Conservation (phyloP, 202 grass and related monocot species). For the Panicum hallii region DNA sequence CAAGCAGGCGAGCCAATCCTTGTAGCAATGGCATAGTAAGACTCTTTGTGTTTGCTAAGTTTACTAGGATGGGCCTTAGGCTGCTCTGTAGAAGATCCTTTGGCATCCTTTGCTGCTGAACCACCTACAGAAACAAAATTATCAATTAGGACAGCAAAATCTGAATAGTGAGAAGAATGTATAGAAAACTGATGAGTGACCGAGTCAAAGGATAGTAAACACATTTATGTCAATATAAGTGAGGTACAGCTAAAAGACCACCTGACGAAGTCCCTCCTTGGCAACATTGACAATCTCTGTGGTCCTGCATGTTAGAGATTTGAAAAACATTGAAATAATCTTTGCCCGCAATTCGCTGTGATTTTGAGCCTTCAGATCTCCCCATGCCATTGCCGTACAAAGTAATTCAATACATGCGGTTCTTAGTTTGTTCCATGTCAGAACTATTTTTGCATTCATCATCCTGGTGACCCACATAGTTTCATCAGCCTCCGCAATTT, state of each 20-base stretch:
- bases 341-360: conserved; percentile 90
- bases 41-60: conserved; percentile 94
- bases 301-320: conserved; percentile 93
- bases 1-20: conserved; percentile 92
- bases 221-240: conserved; percentile 22
- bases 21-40: conserved; percentile 95
- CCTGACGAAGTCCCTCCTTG: conserved; percentile 99
- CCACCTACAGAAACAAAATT: conserved; percentile 64
- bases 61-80: conserved; percentile 94
- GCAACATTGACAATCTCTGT: conserved; percentile 97
- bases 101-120: conserved; percentile 99
- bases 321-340: conserved; percentile 99
- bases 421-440: conserved; percentile 93
- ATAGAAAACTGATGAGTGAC: neutral
- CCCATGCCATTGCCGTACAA: conserved; percentile 99
- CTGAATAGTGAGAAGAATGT: conserved; percentile 9
- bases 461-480: conserved; percentile 94
- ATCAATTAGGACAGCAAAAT: conserved; percentile 30
- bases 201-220: conserved; percentile 5
- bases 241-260: conserved; percentile 35
- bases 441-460: conserved; percentile 93
- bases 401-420: conserved; percentile 98
- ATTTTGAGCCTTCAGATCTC: conserved; percentile 85
- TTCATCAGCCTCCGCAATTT: conserved; percentile 99
- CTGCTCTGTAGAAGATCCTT: conserved; percentile 98